Evolutionary conservation across 805 yeast species (phyloP), one percentile per base, ranked within the genome.

Genomic region (Pichia exigua): DNA sequence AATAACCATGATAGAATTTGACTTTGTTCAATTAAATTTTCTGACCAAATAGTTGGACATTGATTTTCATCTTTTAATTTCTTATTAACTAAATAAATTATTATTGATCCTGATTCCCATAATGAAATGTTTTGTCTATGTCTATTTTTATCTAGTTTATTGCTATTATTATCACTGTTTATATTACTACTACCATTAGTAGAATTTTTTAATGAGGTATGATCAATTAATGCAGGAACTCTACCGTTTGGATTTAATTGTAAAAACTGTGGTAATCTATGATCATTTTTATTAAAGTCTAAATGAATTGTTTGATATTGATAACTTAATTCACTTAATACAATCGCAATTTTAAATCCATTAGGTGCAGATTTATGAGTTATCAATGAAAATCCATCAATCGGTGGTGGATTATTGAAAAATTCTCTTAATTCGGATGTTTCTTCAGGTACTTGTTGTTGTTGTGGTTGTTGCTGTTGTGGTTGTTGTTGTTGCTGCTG

Each of bases 31-130:
- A 79, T 74, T 49, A 85, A 65, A 62, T 84, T 85, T 49, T 80
- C 83, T 4, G 95, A 82, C 89, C 95, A 92, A 49, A 89, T 76
- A 21, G 26, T n/a, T 11, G 87, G 74, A 60, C 92, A 85, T 40
- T 74, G 74, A 9, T 87, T 87, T 28, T 72, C 77, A 56, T 85
- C 87, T 59, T 77, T 78, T 32, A 78, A 67, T 58, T 76, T 78
- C 61, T 81, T 81, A 55, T 86, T 82, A 30, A 88, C 92, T 55
- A 91, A 70, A 65, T 92, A 94, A 49, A 87, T 73, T 47, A 90
- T 81, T 35, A 91, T 90, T 27, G 97, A 91, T 3, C 98, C 97
- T 0, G 95, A 85, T 69, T 91, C 98, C 98, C 98, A 91, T 28
- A 91, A 77, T 2, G 95, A 77, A 32, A 87, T 77, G 63, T 88